A percentile compares a stretch with the other conserved stretches of the same genome.
phyloP scores from a whole-genome alignment of 768 basidiomycete species.

The Pisolithus microcarpus region DNA sequence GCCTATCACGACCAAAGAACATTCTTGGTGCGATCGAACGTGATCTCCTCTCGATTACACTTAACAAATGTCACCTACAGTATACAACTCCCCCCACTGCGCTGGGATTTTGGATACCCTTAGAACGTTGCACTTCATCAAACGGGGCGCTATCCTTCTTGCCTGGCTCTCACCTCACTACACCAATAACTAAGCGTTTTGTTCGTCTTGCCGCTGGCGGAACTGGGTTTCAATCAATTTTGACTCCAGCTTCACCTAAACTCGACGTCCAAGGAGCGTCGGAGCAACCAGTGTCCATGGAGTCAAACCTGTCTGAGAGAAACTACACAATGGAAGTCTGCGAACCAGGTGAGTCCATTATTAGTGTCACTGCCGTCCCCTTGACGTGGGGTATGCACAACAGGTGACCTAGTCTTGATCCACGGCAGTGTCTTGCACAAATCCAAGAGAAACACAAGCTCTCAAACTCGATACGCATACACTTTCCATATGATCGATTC shows the following conservation, averaged over 20 bases:
- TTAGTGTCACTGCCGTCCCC: not conserved
- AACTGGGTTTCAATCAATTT: constrained; percentile 74
- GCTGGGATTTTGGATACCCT: constrained; percentile 93
- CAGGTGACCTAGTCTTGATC: constrained; percentile 88
- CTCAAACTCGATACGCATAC: constrained; percentile 82
- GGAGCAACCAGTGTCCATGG: not conserved
- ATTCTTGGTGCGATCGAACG: constrained; percentile 49
- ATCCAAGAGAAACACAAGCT: constrained; percentile 77
- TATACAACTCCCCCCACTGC: constrained; percentile 91
- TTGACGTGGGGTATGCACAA: not conserved
- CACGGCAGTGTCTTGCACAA: constrained; percentile 92
- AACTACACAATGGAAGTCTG: constrained; percentile 66
- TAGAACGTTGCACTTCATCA: constrained; percentile 75
- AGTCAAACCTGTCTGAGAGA: constrained; percentile 22
- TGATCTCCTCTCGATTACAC: constrained; percentile 3
- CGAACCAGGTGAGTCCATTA: constrained; percentile 48
- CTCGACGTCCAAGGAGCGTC: constrained; percentile 1
- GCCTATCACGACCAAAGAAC: constrained; percentile 38
- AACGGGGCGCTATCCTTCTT: constrained; percentile 88
- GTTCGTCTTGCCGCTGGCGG: constrained; percentile 70
- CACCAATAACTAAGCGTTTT: constrained; percentile 77
- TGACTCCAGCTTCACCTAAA: constrained; percentile 21
- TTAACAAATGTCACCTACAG: constrained; percentile 30
- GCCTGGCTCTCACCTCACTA: constrained; percentile 80
- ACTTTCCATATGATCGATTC: constrained; percentile 95